Evolutionary conservation across 176 grass and related monocot species (phyloP).

Genomic region (Eragrostis curvula): DNA sequence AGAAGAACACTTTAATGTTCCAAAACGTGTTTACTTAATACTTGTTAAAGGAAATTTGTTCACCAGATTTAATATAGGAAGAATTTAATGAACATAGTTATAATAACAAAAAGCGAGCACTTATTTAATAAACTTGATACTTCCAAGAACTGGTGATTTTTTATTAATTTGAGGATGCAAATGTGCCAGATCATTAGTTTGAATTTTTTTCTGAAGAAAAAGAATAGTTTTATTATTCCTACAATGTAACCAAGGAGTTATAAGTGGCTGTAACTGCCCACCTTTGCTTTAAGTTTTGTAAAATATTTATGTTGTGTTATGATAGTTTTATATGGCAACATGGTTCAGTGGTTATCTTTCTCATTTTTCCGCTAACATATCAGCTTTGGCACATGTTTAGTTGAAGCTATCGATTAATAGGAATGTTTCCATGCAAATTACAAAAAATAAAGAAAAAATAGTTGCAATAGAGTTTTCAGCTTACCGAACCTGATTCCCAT

Average conservation of each 20-base stretch:
- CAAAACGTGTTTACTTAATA: not conserved
- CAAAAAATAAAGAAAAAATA: not conserved
- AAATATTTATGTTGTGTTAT: not conserved
- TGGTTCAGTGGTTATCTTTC: not conserved
- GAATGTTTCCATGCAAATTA: not conserved
- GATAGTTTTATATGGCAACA: not conserved
- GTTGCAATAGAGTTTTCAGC: slow-evolving; percentile 26
- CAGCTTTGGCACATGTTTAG: not conserved
- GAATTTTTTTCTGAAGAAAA: too few species aligned
- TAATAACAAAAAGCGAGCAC: not conserved
- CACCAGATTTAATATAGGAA: not conserved
- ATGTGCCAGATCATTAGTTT: not conserved
- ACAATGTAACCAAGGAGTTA: not conserved
- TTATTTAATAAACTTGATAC: not conserved
- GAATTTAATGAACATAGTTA: slow-evolving; percentile 2
- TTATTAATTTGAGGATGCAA: not conserved
- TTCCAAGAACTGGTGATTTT: not conserved
- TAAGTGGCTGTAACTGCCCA: not conserved
- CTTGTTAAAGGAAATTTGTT: slow-evolving; percentile 6
- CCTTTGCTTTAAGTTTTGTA: slow-evolving; percentile 29
- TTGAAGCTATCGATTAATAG: slow-evolving; percentile 15
- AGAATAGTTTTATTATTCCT: not conserved
- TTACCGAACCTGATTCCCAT: not conserved
- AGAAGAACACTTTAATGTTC: not conserved
- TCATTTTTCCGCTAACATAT: not conserved